Base-by-base conservation (phyloP, 352 stramenopile genomes). In the Globisporangium paroecandrum region DNA sequence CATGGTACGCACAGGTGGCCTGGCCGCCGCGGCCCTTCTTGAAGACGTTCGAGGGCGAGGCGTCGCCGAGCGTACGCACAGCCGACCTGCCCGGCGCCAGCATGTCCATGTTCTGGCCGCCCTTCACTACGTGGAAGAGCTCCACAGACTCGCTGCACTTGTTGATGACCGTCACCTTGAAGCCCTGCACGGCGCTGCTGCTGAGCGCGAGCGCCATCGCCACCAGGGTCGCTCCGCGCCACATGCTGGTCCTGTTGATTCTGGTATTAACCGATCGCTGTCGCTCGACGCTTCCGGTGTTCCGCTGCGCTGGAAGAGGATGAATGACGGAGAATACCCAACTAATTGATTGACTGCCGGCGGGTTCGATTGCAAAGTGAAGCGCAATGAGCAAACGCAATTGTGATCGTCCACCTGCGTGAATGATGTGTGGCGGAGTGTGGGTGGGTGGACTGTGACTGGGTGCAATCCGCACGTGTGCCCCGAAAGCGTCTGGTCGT, bases 141-240 rank as follows among this genome's bases (percentile, higher is more conserved):
- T 79, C 79, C 43, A 90, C 73, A 29, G 49, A 47, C 46, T 79
- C 71, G 6, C 65, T 56, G 70, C 83, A 91, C 67, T 73, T 76
- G 77, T 91, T 91, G 61, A 64, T 77, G 61, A 91, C 64, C 70
- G 80, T 78, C 70, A 90, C 67, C 54, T 81, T 71, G 68, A 85
- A 76, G 51, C 68, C 78, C 24, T 71, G 60, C 7, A 36, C 59
- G 7, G 67, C 51, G 47, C 71, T 63, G 43, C 60, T 58, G 15
- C 70, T 67, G 29, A 85, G 62, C 65, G 82, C 22, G 25, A 70
- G 58, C 57, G 59, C 57, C 49, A 59, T n/a, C 27, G 49, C 59
- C 32, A 38, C 20, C 8, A 22, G 24, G 15, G 46, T 25, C 13
- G 47, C 9, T 58, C 32, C 25, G 18, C 47, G 58, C 25, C 47